Percentiles rank a stretch among this genome's conserved stretches.
These are phyloP conservation scores for Polytolypa hystricis DNA, from an alignment of 2,329 filamentous ascomycete genomes.

Conservation along the genomic window DNA sequence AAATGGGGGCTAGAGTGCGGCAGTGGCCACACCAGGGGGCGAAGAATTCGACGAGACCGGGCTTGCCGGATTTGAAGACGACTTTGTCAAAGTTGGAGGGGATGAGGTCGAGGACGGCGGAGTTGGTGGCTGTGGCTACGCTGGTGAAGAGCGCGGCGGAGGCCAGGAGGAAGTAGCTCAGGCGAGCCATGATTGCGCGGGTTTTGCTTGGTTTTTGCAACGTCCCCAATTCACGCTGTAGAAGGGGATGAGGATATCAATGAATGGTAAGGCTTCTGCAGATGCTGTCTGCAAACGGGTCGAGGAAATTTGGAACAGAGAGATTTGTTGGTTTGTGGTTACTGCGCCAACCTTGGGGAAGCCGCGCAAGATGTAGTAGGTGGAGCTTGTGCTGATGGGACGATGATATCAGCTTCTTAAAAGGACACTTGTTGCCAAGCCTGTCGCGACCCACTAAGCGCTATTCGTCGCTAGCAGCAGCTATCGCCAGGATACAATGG, in stretches of 20 bases:
- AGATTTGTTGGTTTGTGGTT: too few relatives aligned
- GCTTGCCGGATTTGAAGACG: conserved; percentile 84
- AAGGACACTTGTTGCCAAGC: conserved; percentile 8
- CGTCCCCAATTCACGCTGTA: too few relatives aligned
- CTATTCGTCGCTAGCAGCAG: too few relatives aligned
- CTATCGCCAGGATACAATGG: too few relatives aligned
- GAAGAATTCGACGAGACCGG: conserved; percentile 94
- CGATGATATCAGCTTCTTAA: neutral
- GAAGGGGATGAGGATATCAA: too few relatives aligned
- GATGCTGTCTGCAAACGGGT: too few relatives aligned
- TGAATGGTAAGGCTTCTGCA: too few relatives aligned
- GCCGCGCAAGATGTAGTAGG: neutral
- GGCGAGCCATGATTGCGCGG: conserved; percentile 40
- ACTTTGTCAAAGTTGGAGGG: conserved; percentile 86
- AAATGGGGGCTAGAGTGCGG: conserved; percentile 91
- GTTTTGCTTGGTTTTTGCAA: too few relatives aligned
- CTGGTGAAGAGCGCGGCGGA: conserved; percentile 38
- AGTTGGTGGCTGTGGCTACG: conserved; percentile 55
- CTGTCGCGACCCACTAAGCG: too few relatives aligned
- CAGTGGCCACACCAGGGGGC: conserved; percentile 99
- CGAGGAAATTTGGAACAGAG: too few relatives aligned
- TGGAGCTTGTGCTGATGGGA: neutral
- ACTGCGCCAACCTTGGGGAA: too few relatives aligned
- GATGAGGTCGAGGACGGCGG: conserved; percentile 79
- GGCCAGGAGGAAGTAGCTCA: conserved; percentile 36